Evolutionary conservation across 805 yeast genomes (phyloP).

Genomic region (Candida schatavii): DNA sequence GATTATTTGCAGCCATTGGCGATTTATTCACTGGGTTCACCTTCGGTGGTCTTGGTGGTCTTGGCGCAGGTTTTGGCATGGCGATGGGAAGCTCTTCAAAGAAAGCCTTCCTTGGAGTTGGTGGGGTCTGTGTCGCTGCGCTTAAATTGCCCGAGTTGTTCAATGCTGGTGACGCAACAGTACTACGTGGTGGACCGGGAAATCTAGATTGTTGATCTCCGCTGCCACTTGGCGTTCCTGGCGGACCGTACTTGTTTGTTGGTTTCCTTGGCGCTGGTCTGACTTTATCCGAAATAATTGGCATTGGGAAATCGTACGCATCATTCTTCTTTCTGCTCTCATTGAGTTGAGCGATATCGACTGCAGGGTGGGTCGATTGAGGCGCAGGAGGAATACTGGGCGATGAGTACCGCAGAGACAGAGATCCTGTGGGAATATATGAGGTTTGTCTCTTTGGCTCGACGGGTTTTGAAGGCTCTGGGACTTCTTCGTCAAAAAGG

Average conservation of each 20-base stretch:
- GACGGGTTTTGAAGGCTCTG: neutral
- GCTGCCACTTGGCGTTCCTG: constrained; percentile 7
- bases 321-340: constrained; percentile 62
- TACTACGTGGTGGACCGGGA: neutral
- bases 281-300: constrained; percentile 42
- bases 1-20: constrained; percentile 8
- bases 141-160: neutral
- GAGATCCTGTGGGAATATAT: neutral
- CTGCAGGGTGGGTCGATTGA: neutral
- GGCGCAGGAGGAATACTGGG: neutral
- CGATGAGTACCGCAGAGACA: neutral
- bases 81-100: constrained; percentile 57
- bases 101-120: constrained; percentile 25
- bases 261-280: constrained; percentile 32
- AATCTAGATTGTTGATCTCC: constrained; percentile 2
- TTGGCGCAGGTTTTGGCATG: constrained; percentile 24
- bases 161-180: too few species aligned
- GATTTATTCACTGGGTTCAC: constrained; percentile 17
- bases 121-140: neutral
- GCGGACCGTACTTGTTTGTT: constrained; percentile 20
- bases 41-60: constrained; percentile 28
- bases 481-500: constrained; percentile 5
- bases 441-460: constrained; percentile 4
- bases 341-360: constrained; percentile 29
- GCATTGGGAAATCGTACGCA: constrained; percentile 73